A percentile compares a stretch with the other conserved stretches of the same genome.
phyloP scores from a whole-genome alignment of 768 basidiomycete species.

The Sarcomyxa edulis region DNA sequence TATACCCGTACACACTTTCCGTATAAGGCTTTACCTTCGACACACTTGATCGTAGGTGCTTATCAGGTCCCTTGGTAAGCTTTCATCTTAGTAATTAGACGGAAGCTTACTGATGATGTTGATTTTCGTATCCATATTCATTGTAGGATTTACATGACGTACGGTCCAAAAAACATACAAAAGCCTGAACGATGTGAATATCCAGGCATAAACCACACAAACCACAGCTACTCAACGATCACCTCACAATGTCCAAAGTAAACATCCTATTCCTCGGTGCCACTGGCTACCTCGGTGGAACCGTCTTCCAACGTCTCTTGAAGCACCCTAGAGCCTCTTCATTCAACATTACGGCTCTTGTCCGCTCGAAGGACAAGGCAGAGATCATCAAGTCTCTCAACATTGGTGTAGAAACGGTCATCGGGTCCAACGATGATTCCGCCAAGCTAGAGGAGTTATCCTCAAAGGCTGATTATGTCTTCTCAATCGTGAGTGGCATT shows the following conservation, averaged over 20 bases:
- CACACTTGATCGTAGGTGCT: neutral
- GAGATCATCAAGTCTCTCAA: slow-evolving; percentile 23
- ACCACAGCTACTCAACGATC: too few relatives aligned
- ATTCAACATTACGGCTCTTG: slow-evolving; percentile 39
- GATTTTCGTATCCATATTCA: too few relatives aligned
- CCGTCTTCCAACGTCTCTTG: slow-evolving; percentile 41
- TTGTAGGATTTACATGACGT: too few relatives aligned
- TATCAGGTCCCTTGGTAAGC: neutral
- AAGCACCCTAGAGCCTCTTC: slow-evolving; percentile 32
- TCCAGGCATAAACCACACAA: too few relatives aligned
- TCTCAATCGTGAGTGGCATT: slow-evolving; percentile 37
- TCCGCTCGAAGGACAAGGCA: slow-evolving; percentile 35
- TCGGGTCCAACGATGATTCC: slow-evolving; percentile 35
- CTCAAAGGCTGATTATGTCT: slow-evolving; percentile 38
- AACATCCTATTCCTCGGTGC: slow-evolving; percentile 43
- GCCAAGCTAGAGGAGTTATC: slow-evolving; percentile 31
- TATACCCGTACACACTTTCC: neutral
- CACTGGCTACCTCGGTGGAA: slow-evolving; percentile 53
- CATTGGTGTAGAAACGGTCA: slow-evolving; percentile 32
- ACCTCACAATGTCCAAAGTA: slow-evolving; percentile 3
- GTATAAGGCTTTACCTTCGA: neutral
- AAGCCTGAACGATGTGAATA: too few relatives aligned
- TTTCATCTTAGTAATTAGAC: neutral
- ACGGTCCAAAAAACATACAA: too few relatives aligned
- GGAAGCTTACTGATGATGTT: too few relatives aligned